Evolutionary conservation across 345 rosid species (phyloP).

Genomic region (Psidium guajava): DNA sequence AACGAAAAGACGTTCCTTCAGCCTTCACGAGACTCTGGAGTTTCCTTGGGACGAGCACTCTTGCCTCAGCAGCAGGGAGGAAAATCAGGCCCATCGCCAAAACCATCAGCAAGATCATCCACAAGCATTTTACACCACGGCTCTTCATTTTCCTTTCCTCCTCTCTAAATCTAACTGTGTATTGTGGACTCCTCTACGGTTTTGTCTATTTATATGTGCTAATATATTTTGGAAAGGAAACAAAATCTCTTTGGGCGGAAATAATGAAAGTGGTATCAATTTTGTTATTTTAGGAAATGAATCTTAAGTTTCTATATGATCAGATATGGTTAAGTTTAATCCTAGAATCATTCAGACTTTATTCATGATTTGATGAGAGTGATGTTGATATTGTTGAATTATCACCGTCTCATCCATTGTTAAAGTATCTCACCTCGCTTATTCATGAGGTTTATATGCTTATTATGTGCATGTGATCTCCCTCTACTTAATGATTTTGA

Average conservation of each 20-base stretch:
- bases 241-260: not conserved
- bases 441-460: not conserved
- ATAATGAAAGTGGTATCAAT: not conserved
- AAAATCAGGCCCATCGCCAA: not conserved
- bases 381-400: too few relatives aligned
- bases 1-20: not conserved
- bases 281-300: not conserved
- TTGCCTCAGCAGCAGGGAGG: not conserved
- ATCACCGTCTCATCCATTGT: too few relatives aligned
- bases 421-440: not conserved
- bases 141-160: not conserved
- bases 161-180: not conserved
- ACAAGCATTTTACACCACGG: not conserved
- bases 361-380: too few relatives aligned
- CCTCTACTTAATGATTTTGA: not conserved
- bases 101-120: not conserved
- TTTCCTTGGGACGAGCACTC: not conserved
- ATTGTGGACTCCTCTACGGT: not conserved
- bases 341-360: too few relatives aligned
- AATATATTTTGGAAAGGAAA: not conserved
- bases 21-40: not conserved
- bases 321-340: too few relatives aligned
- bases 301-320: too few relatives aligned
- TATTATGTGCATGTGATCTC: not conserved
- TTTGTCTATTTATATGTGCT: not conserved